Evolutionary conservation across 1,284 basidiomycete species (phyloP), one percentile per base, ranked within the genome.

Genomic region (Naganishia cerealis): DNA sequence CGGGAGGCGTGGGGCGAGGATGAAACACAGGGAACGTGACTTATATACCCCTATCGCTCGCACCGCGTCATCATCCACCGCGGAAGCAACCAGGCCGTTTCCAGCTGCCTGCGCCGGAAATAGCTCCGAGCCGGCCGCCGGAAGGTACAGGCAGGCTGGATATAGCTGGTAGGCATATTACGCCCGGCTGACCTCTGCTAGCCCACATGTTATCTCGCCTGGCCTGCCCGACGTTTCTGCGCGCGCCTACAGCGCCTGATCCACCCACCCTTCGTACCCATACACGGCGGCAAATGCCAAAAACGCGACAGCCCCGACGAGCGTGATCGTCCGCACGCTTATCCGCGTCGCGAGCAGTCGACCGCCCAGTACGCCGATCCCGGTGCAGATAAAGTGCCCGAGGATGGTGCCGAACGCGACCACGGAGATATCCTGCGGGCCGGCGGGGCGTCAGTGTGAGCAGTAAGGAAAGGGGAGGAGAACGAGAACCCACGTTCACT

Each of bases 331-430:
- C 79, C 94, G 95, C 63, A 95, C 90, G 36, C 92, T 94, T 70
- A 98, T 92, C 82, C 93, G 93, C 5, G 90, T 93, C 0, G 94
- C 94, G 40, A 97, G 82, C 79, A 90, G 95, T 21, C 91, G 86
- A 1, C 95, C 95, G 1, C 90, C 92, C 26, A 95, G 83, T 55
- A 98, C 93, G 1, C 94, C 95, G 0, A 94, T 82, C 5, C 87
- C 86, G 0, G 95, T 98, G 80, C 95, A 99, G 69, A 87, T 85
- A 1, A 86, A 85, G 79, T 99, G 95, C 0, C 95, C 95, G 1
- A 93, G 75, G 38, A 96, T 87, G 0, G 95, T 98, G 2, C 95
- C 95, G 13, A 94, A 76, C 0, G 92, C 89, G 46, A 99, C 91
- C 48, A 97, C 84, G 73, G 86, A 86, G 6, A 89, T 84, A 77